Conservation (phyloP, 2,329 filamentous ascomycete genomes). For the Xylaria sp. region DNA sequence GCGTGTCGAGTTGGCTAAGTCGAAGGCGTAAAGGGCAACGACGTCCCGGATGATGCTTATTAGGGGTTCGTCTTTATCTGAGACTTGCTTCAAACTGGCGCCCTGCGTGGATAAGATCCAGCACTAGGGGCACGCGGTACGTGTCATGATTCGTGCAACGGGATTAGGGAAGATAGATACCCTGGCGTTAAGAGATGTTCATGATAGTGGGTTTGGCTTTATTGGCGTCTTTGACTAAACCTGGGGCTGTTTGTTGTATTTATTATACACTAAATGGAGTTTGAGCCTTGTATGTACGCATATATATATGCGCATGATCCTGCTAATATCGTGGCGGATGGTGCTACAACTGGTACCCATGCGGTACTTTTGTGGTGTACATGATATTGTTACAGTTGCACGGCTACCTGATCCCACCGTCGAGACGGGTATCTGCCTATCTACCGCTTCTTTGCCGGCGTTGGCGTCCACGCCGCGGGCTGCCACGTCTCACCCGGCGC, state of each 20-base stretch:
- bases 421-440: background rate
- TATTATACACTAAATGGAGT: background rate
- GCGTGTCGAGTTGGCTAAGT: background rate
- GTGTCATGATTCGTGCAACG: background rate
- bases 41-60: background rate
- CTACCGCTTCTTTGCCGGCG: constrained; percentile 48
- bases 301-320: background rate
- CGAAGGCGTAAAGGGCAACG: background rate
- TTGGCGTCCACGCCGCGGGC: constrained; percentile 70
- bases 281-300: background rate
- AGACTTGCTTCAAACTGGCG: constrained; percentile 8
- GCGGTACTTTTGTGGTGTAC: constrained; percentile 10
- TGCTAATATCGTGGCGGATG: background rate
- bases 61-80: background rate
- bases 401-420: background rate
- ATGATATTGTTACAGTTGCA: constrained; percentile 31
- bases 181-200: constrained; percentile 18
- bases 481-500: constrained; percentile 74
- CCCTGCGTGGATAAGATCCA: constrained; percentile 1
- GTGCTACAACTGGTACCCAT: background rate
- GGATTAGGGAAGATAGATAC: constrained; percentile 17
- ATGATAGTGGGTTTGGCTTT: background rate
- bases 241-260: background rate
- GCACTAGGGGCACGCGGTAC: background rate
- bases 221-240: background rate